Evolutionary conservation across 2,329 filamentous ascomycete genomes (phyloP), one percentile per base, ranked within the genome.

Genomic region (Colletotrichum orbiculare): DNA sequence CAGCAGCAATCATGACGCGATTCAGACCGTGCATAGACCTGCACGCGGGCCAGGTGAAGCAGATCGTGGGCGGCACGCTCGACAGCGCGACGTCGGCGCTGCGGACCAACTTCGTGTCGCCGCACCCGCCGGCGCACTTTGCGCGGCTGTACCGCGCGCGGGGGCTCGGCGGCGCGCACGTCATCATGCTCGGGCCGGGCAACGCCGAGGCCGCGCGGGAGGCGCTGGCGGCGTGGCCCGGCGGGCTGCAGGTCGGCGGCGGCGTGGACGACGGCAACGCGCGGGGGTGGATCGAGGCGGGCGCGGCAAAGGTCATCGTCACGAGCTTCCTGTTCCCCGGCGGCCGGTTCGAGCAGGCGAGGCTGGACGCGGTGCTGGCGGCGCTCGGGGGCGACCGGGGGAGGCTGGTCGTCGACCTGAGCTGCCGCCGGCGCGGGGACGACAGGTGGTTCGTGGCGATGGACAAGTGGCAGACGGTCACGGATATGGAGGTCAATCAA

Each of bases 401-500:
- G 53, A 96, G 92, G 78, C 87, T 99, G 53, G 95, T 99, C 70
- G 94, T 99, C 75, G 96, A 99, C 75, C 86, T 99, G 33, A 97
- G 94, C 78, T 99, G 96, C 75, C 89, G 96, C 55, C 85, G 89
- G 64, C 90, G 89, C 66, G 91, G 85, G 42, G 81, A 83, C 4
- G 83, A 90, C 60, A 90, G 82, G 43, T 99, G 96, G 96, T 94
- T 92, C 73, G 96, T 99, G n/a, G 95, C 96, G 60, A 99, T 97
- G 91, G 93, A 99, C 78, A 97, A 97, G 77, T 99, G 96, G 96
- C 96, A 98, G 83, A 97, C 93, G 1, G 90, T 98, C 60, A 98
- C 96, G 2, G 93, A 97, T 73, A 97, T 97, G 89, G 93, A 97
- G 75, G 89, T 99, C 69, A 95, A 90, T 68, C 83, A 92, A 84